Evolutionary conservation across 2,329 filamentous ascomycete species (phyloP).

Genomic region (Cyclaneusma minus): DNA sequence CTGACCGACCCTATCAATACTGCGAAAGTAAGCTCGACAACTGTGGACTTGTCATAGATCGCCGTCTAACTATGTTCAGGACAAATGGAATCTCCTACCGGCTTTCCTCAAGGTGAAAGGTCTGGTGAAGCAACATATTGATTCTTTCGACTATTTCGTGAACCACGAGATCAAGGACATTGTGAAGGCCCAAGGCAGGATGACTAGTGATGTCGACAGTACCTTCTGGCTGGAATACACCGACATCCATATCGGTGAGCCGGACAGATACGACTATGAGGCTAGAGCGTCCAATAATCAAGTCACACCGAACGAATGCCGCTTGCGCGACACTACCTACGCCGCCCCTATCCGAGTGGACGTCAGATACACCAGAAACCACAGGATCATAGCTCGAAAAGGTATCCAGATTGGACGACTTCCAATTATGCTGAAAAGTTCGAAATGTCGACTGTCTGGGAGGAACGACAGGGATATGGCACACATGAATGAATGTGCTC

Average conservation of each 20-base stretch:
- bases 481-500: slow-evolving; percentile 80
- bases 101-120: slow-evolving; percentile 97
- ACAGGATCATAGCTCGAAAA: slow-evolving; percentile 56
- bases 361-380: slow-evolving; percentile 76
- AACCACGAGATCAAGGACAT: slow-evolving; percentile 96
- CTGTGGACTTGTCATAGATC: slow-evolving; percentile 4
- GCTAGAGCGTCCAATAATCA: slow-evolving; percentile 54
- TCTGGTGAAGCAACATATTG: slow-evolving; percentile 72
- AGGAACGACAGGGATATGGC: slow-evolving; percentile 84
- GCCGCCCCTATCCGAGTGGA: slow-evolving; percentile 88
- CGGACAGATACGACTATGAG: slow-evolving; percentile 64
- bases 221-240: slow-evolving; percentile 88
- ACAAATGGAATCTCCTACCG: slow-evolving; percentile 94
- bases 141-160: slow-evolving; percentile 98
- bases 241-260: slow-evolving; percentile 74
- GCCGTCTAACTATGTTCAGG: slow-evolving; percentile 35
- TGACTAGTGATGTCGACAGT: slow-evolving; percentile 83
- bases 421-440: slow-evolving; percentile 94
- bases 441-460: slow-evolving; percentile 73
- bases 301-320: slow-evolving; percentile 91
- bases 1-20: slow-evolving; percentile 56
- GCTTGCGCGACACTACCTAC: slow-evolving; percentile 94
- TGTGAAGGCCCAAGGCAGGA: slow-evolving; percentile 73
- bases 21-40: slow-evolving; percentile 23
- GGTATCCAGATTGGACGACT: slow-evolving; percentile 76